Evolutionary conservation across 495 filamentous ascomycete genomes (phyloP), one percentile per base, ranked within the genome.

Genomic region (Penicillium subrubescens): DNA sequence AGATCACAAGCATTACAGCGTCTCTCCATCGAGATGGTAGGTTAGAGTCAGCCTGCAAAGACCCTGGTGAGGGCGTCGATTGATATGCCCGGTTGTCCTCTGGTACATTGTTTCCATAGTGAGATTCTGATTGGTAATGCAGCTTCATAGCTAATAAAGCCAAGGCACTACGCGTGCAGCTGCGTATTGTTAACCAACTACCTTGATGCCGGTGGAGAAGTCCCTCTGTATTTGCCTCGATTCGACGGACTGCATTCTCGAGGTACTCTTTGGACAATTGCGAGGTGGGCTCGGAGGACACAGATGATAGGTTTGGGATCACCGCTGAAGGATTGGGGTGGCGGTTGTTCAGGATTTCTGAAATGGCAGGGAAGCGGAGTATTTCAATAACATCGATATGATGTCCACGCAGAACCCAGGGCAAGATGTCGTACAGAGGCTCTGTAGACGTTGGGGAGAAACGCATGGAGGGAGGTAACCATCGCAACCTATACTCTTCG

Each of bases 321-420:
- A 11, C 2, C 8, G 19, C 46, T 11, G 46, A 25, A 29, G 19
- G 21, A 29, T 4, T 25, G 21, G 14, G 19, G 8, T 51, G 23
- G n/a, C 7, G 8, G 27, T 51, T 29, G 25, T 51, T 51, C 10
- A 51, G 46, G 10, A 51, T 51, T 8, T 6, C 46, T 1, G 14
- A 51, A 29, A 51, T 51, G 7, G 46, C 19, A 10, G 46, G 46
- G 14, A 51, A 51, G 7, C 46, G 46, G 8, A 51, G 46, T 5
- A 51, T 51, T 51, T 51, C 46, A 29, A 51, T 51, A 29, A 51
- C 25, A 19, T 51, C 46, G 27, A 51, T 51, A n/a, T 51, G 46
- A 29, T 51, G 46, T 19, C 46, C 46, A 29, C 46, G 46, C 19
- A 51, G 46, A 2, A 51, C 46, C 46, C 46, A 51, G 7, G 46